A percentile compares a stretch with the other conserved stretches of the same genome.
phyloP scores from a whole-genome alignment of 2,329 filamentous ascomycete species.

The Trichoderma afroharzianum region DNA sequence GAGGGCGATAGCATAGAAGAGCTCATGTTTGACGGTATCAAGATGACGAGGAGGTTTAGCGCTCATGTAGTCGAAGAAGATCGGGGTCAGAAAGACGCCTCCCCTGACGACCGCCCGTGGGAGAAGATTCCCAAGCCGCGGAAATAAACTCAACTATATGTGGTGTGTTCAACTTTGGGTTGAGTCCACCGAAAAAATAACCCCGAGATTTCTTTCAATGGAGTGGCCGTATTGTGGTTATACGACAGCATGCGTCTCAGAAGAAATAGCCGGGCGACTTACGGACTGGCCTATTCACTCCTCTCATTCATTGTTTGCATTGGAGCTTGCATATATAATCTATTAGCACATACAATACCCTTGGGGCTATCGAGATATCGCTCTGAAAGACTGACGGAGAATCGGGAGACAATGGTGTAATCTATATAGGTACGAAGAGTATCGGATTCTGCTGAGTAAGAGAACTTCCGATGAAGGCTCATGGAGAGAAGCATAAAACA shows the following conservation, averaged over 20 bases:
- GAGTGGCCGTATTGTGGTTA: not conserved
- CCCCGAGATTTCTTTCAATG: not conserved
- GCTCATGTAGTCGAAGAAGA: not conserved
- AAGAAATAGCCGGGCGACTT: not conserved
- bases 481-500: not conserved
- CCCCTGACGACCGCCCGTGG: not conserved
- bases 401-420: not conserved
- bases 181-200: not conserved
- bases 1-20: not conserved
- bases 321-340: not conserved
- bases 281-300: not conserved
- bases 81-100: not conserved
- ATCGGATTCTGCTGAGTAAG: not conserved
- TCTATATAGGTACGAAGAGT: not conserved
- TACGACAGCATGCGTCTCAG: not conserved
- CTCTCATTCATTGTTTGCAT: not conserved
- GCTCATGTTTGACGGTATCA: not conserved
- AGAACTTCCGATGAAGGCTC: not conserved
- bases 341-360: not conserved
- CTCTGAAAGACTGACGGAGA: not conserved
- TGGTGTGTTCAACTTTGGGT: not conserved
- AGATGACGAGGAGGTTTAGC: conserved; percentile 1
- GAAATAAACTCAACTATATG: not conserved
- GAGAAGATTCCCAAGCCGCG: not conserved
- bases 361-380: not conserved